Evolutionary conservation across 2,329 filamentous ascomycete species (phyloP).

Genomic region (Mariannaea sp.): DNA sequence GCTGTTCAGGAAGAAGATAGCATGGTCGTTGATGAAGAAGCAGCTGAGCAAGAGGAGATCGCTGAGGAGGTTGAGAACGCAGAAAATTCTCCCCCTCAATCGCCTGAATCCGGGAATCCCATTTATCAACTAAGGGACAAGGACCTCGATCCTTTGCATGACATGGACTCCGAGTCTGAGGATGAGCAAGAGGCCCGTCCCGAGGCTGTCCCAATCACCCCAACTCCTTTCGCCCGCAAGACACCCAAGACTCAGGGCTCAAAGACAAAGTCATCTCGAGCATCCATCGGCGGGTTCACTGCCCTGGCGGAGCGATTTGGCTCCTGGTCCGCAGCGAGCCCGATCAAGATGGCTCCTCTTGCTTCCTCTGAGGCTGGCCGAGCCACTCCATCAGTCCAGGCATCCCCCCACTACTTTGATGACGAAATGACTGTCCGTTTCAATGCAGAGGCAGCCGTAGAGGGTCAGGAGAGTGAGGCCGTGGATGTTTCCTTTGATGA

Average conservation of each 20-base stretch:
- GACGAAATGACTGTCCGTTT: constrained; percentile 58
- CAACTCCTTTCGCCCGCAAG: constrained; percentile 42
- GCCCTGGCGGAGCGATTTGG: constrained; percentile 65
- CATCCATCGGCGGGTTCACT: constrained; percentile 59
- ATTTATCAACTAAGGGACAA: constrained; percentile 52
- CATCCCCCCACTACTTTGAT: constrained; percentile 61
- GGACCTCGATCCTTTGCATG: constrained; percentile 51
- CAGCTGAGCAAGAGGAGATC: constrained; percentile 19
- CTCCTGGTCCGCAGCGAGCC: constrained; percentile 66
- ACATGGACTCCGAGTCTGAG: constrained; percentile 58
- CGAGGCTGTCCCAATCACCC: constrained; percentile 47
- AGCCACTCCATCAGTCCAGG: constrained; percentile 19
- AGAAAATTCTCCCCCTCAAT: constrained; percentile 17
- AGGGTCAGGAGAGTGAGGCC: constrained; percentile 29
- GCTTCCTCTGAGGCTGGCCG: constrained; percentile 36
- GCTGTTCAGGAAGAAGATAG: constrained; percentile 27
- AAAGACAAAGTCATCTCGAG: constrained; percentile 31
- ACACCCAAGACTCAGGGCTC: constrained; percentile 27
- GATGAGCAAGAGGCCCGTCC: constrained; percentile 50
- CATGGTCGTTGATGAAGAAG: constrained; percentile 34
- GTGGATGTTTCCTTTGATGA: constrained; percentile 49
- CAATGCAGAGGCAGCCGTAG: constrained; percentile 23
- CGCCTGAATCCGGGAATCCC: constrained; percentile 29
- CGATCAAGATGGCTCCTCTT: constrained; percentile 36
- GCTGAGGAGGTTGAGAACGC: constrained; percentile 12